These are phyloP conservation scores for Russula olivacea DNA, from an alignment of 768 basidiomycete species.

Conservation along the genomic window DNA sequence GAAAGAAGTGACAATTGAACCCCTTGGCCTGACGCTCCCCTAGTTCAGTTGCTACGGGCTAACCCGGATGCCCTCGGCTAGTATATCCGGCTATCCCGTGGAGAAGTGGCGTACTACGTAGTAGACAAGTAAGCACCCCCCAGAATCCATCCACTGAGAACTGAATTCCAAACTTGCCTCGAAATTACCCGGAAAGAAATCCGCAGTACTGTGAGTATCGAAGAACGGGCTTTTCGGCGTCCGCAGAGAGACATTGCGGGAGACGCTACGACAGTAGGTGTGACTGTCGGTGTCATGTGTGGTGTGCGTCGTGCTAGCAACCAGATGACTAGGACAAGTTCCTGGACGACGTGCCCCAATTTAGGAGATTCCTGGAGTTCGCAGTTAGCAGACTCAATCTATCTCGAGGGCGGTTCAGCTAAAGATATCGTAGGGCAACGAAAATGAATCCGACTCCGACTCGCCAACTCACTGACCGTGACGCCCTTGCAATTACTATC, in stretches of 20 bases:
- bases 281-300: not conserved
- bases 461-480: not conserved
- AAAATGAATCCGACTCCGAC: not conserved
- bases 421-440: too few species aligned
- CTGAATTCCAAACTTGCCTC: not conserved
- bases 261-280: not conserved
- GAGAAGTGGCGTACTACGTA: not conserved
- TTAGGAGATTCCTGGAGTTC: not conserved
- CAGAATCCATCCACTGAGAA: not conserved
- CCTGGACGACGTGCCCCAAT: not conserved
- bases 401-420: not conserved
- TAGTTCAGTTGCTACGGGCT: not conserved
- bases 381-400: too few species aligned
- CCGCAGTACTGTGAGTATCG: not conserved
- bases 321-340: conserved; percentile 1
- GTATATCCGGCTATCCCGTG: too few species aligned
- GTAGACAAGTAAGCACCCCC: not conserved
- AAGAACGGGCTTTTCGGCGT: not conserved
- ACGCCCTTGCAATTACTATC: too few species aligned
- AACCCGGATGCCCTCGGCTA: conserved; percentile 3
- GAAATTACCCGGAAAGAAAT: not conserved
- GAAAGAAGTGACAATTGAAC: not conserved
- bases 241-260: not conserved
- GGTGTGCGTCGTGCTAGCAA: not conserved
- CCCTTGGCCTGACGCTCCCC: not conserved